These are phyloP conservation scores for Fagopyrum tataricum DNA, from an alignment of 148 eudicot species.

Conservation along the genomic window DNA sequence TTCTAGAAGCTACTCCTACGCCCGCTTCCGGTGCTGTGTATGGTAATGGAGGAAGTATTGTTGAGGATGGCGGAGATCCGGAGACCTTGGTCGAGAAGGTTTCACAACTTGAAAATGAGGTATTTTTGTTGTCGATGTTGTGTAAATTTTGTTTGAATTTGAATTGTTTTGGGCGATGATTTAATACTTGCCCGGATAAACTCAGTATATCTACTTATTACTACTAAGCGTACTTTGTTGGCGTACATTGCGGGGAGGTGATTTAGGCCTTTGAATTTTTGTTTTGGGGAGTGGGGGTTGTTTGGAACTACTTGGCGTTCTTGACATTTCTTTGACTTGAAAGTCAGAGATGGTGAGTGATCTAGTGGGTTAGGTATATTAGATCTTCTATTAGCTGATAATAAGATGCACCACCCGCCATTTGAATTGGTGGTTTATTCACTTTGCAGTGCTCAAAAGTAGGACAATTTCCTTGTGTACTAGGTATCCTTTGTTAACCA, in stretches of 20 bases:
- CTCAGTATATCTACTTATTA: not conserved
- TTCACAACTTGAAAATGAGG: slow-evolving; percentile 76
- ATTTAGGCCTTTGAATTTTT: not conserved
- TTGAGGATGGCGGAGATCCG: slow-evolving; percentile 24
- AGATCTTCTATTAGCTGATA: not conserved
- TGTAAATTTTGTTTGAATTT: not conserved
- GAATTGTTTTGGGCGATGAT: slow-evolving; percentile 6
- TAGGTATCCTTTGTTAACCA: not conserved
- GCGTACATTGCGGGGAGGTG: not conserved
- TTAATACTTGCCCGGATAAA: not conserved
- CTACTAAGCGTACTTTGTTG: not conserved
- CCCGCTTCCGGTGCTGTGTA: not conserved
- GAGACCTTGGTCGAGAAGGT: slow-evolving; percentile 33
- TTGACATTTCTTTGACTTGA: not conserved
- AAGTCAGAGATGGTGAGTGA: not conserved
- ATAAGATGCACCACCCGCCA: not conserved
- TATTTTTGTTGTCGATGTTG: slow-evolving; percentile 13
- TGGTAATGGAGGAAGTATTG: slow-evolving; percentile 19
- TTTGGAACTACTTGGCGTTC: not conserved
- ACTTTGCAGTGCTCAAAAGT: not conserved
- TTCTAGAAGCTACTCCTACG: slow-evolving; percentile 18
- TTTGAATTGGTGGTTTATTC: not conserved
- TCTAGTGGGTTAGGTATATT: not conserved
- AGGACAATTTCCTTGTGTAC: not conserved
- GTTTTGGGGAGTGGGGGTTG: not conserved